phyloP scores from a whole-genome alignment of 1,284 basidiomycete genomes.

The Sphagnurus paluster region DNA sequence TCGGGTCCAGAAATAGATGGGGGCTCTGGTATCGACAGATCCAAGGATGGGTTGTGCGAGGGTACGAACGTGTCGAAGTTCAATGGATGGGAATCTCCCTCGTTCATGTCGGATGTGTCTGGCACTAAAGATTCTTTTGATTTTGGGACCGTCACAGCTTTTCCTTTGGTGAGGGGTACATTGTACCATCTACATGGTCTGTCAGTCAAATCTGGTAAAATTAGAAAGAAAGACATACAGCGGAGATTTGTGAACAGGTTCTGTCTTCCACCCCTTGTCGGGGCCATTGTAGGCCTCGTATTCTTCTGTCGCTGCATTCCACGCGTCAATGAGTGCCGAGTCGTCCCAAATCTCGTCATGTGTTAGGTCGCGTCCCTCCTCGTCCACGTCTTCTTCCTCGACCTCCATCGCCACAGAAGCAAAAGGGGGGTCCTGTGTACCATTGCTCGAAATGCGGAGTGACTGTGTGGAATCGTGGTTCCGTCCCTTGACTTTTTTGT shows the following conservation, averaged over 20 bases:
- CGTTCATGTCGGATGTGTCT: conserved; percentile 15
- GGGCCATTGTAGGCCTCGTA: conserved; percentile 73
- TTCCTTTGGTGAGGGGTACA: conserved; percentile 38
- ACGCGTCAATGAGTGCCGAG: conserved; percentile 74
- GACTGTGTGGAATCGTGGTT: conserved; percentile 23
- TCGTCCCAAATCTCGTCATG: conserved; percentile 83
- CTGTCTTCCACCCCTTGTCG: conserved; percentile 68
- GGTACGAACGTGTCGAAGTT: conserved; percentile 72
- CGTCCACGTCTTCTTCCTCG: conserved; percentile 23
- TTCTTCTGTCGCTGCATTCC: conserved; percentile 79
- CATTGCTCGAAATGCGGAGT: conserved; percentile 44
- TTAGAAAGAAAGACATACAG: conserved; percentile 46
- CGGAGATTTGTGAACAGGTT: conserved; percentile 66
- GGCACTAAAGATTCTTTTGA: background rate
- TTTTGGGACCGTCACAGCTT: conserved; percentile 7
- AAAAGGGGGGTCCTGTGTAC: conserved; percentile 13
- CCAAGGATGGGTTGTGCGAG: conserved; percentile 61
- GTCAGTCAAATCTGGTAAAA: background rate
- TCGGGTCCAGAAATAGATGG: conserved; percentile 23
- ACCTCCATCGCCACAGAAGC: conserved; percentile 2
- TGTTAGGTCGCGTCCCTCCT: conserved; percentile 61
- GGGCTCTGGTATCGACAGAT: conserved; percentile 28
- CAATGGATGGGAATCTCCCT: conserved; percentile 54
- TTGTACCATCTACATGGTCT: conserved; percentile 68
- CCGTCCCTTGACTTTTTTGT: conserved; percentile 26